Base-by-base conservation (phyloP, 345 rosid species). In the Eutrema japonicum region DNA sequence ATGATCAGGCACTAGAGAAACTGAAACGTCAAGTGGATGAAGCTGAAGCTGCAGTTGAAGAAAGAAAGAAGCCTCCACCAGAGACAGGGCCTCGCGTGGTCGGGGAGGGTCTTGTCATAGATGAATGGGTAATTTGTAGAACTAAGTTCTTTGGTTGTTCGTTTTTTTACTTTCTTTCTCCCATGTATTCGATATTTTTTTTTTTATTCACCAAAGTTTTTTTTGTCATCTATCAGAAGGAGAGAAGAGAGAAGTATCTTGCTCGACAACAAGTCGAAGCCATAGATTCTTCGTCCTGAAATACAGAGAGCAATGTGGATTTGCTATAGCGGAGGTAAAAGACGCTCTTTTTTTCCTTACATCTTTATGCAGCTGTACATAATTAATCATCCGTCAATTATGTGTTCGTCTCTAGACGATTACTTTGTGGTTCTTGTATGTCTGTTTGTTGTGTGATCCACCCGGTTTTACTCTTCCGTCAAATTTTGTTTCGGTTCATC, bases 21-120 rank as follows among this genome's bases (percentile, higher is more conserved):
- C 79, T 95, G 77, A 95, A 79, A 78, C 89, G 85, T 41, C 99
- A 87, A 65, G 55, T 95, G 71, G 96, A 83, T 10, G 98, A 95
- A 73, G 99, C 99, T 32, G 98, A 95, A 79, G 98, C 96, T 73
- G 99, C 93, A 8, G 80, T 87, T 14, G 98, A 92, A 85, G 84
- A 80, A 10, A 87, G 98, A 56, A 95, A 88, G 82, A 95, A 88
- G 60, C 94, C 99, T 74, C 81, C 88, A 29, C 87, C 84, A 67
- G 98, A 95, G 53, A 83, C 89, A 6, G 96, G 96, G 48, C 88
- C 87, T 50, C 92, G 79, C 8, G 82, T 88, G 50, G 89, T 87
- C 2, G 98, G 94, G 43, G 99, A 95, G 70, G 99, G 99, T 76
- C 90, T 92, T 22, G 99, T 95, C 22, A 92, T 95, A 27, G 96